Conservation (phyloP, 176 grass and related monocot genomes). For the Chloris gayana region DNA sequence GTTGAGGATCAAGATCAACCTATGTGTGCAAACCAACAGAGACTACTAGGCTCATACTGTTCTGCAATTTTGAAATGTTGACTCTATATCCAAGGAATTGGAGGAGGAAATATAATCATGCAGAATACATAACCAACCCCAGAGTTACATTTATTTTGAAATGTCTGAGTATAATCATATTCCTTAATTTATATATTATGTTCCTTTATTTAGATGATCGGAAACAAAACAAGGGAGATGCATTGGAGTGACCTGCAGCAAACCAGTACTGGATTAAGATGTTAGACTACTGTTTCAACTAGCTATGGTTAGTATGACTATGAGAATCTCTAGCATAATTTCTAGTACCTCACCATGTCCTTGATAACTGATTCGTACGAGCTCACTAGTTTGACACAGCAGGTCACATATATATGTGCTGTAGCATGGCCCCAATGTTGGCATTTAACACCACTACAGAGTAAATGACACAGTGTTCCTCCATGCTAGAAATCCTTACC, state of each 20-base stretch:
- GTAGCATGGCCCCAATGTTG: neutral
- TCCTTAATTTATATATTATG: too few relatives aligned
- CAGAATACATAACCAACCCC: neutral
- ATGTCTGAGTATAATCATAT: too few relatives aligned
- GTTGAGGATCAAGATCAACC: too few relatives aligned
- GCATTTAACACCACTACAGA: neutral
- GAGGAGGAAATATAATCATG: neutral
- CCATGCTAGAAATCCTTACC: slow-evolving; percentile 44
- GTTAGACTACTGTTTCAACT: too few relatives aligned
- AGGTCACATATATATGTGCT: neutral
- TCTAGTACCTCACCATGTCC: neutral
- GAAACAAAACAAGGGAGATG: neutral
- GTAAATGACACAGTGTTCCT: neutral
- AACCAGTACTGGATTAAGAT: neutral
- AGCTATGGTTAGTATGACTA: neutral
- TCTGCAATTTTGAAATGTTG: neutral
- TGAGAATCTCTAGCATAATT: neutral
- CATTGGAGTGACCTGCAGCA: neutral
- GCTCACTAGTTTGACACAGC: neutral
- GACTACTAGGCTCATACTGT: too few relatives aligned
- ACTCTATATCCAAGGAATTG: neutral
- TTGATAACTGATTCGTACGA: neutral
- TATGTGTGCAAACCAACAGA: too few relatives aligned
- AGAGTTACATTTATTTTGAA: neutral
- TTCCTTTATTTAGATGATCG: too few relatives aligned